Percentiles rank a stretch among this genome's conserved stretches.
Evolutionary conservation across 768 basidiomycete genomes (phyloP).

Genomic region (Suillus clintonianus): DNA sequence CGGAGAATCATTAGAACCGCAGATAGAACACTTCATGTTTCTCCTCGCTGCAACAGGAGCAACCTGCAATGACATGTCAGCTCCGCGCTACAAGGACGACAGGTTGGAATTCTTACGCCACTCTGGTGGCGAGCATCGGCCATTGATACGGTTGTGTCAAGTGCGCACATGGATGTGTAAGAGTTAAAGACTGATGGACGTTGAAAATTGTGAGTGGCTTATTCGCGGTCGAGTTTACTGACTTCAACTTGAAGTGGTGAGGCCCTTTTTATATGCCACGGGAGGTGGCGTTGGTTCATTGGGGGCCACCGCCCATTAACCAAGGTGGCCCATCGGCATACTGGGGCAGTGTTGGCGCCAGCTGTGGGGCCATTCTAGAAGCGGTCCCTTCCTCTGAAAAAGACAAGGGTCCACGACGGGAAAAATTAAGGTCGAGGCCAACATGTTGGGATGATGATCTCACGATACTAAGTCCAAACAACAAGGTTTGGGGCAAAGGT

Average conservation of each 20-base stretch:
- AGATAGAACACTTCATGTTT: slow-evolving; percentile 5
- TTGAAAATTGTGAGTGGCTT: background rate
- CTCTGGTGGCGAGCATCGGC: background rate
- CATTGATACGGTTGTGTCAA: background rate
- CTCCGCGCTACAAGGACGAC: background rate
- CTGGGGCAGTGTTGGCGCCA: background rate
- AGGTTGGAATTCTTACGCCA: background rate
- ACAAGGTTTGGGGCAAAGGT: background rate
- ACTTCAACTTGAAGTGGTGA: background rate
- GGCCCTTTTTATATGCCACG: background rate
- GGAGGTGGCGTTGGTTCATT: background rate
- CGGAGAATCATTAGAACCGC: slow-evolving; percentile 2
- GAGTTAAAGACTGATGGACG: background rate
- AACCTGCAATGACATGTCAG: background rate
- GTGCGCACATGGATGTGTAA: background rate
- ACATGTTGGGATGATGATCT: background rate
- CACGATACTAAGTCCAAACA: background rate
- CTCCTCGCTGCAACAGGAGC: background rate
- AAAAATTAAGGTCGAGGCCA: background rate
- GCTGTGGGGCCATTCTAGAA: background rate
- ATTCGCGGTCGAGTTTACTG: background rate
- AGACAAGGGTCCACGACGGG: background rate
- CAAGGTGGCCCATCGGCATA: background rate
- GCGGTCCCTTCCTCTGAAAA: background rate
- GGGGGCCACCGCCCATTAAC: background rate